Evolutionary conservation across 495 filamentous ascomycete species (phyloP).

Genomic region (Penicillium parvum): DNA sequence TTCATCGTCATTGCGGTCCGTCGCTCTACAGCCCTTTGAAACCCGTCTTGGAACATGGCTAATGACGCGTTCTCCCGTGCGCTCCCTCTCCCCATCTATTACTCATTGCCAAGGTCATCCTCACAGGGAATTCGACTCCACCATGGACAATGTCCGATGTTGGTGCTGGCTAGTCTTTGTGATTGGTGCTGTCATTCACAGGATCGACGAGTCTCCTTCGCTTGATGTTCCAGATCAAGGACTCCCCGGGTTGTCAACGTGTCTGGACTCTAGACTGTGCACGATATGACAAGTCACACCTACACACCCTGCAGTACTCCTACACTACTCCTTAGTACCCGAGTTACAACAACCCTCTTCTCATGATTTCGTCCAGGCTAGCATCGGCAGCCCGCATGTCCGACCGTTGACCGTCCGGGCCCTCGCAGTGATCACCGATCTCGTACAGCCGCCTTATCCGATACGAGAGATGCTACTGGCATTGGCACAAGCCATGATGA

Average conservation of each 20-base stretch:
- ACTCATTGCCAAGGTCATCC: slow-evolving; percentile 11
- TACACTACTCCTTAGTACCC: too few relatives aligned
- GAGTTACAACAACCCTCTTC: too few relatives aligned
- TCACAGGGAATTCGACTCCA: slow-evolving; percentile 10
- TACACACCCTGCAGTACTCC: too few relatives aligned
- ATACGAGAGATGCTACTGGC: neutral
- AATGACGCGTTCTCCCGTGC: slow-evolving; percentile 18
- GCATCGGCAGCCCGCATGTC: too few relatives aligned
- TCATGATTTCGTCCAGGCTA: too few relatives aligned
- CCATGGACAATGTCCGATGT: slow-evolving; percentile 13
- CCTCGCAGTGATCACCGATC: slow-evolving; percentile 5
- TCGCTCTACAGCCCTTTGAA: neutral
- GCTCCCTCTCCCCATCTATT: slow-evolving; percentile 8
- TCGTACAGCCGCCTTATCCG: neutral
- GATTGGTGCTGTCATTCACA: slow-evolving; percentile 9
- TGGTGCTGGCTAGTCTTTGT: neutral
- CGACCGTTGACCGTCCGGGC: too few relatives aligned
- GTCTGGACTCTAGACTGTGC: too few relatives aligned
- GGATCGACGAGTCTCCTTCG: slow-evolving; percentile 4
- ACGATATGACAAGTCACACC: too few relatives aligned
- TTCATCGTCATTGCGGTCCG: neutral
- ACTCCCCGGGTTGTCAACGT: too few relatives aligned
- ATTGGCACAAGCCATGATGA: neutral
- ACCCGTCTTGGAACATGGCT: slow-evolving; percentile 2
- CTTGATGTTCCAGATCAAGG: too few relatives aligned